A percentile compares a stretch with the other conserved stretches of the same genome.
These are phyloP conservation scores for Jackrogersella minutella DNA, from an alignment of 495 filamentous ascomycete species.

Conservation along the genomic window DNA sequence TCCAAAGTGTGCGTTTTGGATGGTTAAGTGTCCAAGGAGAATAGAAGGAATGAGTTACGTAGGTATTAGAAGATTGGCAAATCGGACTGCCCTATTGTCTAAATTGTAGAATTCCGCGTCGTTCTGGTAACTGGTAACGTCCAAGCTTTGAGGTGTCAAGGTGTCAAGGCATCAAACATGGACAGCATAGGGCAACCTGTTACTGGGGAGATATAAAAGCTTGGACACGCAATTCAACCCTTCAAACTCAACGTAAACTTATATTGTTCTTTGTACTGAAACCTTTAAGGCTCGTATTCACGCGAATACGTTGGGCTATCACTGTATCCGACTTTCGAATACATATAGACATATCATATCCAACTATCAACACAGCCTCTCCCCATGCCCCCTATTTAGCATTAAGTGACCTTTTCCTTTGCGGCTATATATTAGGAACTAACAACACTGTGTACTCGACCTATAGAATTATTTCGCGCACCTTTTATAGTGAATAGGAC, in stretches of 20 bases:
- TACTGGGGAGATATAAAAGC: not conserved
- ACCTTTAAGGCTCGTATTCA: not conserved
- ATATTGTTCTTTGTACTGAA: not conserved
- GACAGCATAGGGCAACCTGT: not conserved
- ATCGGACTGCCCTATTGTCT: too few species aligned
- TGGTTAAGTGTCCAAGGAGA: too few species aligned
- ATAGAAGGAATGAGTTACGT: too few species aligned
- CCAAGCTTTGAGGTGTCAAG: not conserved
- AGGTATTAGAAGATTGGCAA: too few species aligned
- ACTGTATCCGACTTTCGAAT: not conserved
- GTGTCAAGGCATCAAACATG: not conserved
- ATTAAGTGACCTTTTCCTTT: not conserved
- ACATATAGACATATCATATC: slow-evolving; percentile 1
- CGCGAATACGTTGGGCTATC: too few species aligned
- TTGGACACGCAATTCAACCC: not conserved
- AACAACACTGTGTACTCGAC: not conserved
- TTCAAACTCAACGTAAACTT: not conserved
- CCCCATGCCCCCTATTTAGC: not conserved
- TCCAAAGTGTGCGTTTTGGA: too few species aligned
- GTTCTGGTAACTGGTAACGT: not conserved
- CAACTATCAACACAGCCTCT: slow-evolving; percentile 7
- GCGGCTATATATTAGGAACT: too few species aligned
- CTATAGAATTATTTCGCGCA: too few species aligned
- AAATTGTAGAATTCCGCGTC: not conserved
- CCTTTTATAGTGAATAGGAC: not conserved